phyloP scores from a whole-genome alignment of 768 basidiomycete genomes.

The Serendipita sp. region DNA sequence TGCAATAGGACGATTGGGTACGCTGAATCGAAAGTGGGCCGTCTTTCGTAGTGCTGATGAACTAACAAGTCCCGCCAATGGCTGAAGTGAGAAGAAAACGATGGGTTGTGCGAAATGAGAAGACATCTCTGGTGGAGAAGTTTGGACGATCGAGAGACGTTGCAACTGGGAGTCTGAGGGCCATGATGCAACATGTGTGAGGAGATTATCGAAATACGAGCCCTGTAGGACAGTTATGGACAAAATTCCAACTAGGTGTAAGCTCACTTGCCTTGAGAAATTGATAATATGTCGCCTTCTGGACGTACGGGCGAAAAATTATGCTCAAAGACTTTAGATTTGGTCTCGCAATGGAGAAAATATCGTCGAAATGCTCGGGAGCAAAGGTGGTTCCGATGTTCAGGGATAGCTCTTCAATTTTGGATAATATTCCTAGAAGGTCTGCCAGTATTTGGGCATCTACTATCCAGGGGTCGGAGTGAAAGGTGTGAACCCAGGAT shows the following conservation, averaged over 20 bases:
- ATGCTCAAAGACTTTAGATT: conserved; percentile 40
- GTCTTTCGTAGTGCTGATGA: conserved; percentile 31
- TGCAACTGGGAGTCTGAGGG: conserved; percentile 18
- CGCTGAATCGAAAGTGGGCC: conserved; percentile 45
- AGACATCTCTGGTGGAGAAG: conserved; percentile 17
- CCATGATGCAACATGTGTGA: conserved; percentile 51
- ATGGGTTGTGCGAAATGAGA: conserved; percentile 66
- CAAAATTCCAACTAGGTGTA: background rate
- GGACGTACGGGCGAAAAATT: conserved; percentile 70
- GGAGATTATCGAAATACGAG: conserved; percentile 64
- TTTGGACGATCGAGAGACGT: conserved; percentile 6
- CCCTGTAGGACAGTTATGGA: conserved; percentile 29
- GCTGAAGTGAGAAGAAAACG: conserved; percentile 61
- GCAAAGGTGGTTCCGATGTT: conserved; percentile 66
- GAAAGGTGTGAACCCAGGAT: conserved; percentile 32
- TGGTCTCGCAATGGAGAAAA: conserved; percentile 36
- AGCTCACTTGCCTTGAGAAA: conserved; percentile 45
- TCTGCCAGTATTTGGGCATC: conserved; percentile 65
- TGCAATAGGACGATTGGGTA: conserved; percentile 50
- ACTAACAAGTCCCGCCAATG: conserved; percentile 31
- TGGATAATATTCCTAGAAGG: conserved; percentile 41
- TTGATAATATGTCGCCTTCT: conserved; percentile 62
- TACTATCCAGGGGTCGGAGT: conserved; percentile 46
- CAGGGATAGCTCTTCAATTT: conserved; percentile 35
- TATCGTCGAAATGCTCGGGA: conserved; percentile 66